Base-by-base conservation (phyloP, 257 asterid species). In the Solanum chilense region DNA sequence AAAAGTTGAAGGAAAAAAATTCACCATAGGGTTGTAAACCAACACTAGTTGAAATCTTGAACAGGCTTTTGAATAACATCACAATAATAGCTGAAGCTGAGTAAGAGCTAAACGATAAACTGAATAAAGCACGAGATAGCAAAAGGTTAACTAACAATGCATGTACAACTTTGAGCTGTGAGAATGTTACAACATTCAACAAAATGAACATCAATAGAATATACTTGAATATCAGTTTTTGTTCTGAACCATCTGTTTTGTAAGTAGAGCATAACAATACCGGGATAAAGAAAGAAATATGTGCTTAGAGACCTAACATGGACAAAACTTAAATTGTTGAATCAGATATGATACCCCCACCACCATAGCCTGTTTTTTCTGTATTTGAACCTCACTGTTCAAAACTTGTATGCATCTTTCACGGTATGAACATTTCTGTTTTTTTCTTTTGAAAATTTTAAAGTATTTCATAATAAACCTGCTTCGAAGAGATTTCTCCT, bases 401-500 rank as follows among this genome's bases (percentile, higher is more conserved):
- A 41, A 76, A 76, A 81, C 85, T 81, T 29, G 69, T 81, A 81
- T 29, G 85, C 81, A 87, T 41, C 31, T 44, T 87, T 73, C 88
- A 44, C 78, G 16, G 87, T 89, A 88, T 89, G 69, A 88, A 88
- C 90, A 86, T 86, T 85, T 85, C 45, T 70, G 81, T 16, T 69
- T 37, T 18, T 56, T 39, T 52, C 20, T 52, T 18, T 49, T 3
- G 16, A 41, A 64, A 37, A 85, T 68, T 68, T 47, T 73, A 27
- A 62, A 49, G 70, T 56, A 83, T 81, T 87, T 96, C 92, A 95
- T 93, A 97, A 92, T 64, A 97, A 89, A 83, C 99, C 99, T 8
- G 99, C 99, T 92, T 97, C 99, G 29, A 96, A 92, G 80, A 97
- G 92, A 91, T 93, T 97, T 89, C 99, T 91, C 94, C 99, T 93